Conservation (phyloP, 2,329 filamentous ascomycete genomes). For the Exophiala aquamarina region DNA sequence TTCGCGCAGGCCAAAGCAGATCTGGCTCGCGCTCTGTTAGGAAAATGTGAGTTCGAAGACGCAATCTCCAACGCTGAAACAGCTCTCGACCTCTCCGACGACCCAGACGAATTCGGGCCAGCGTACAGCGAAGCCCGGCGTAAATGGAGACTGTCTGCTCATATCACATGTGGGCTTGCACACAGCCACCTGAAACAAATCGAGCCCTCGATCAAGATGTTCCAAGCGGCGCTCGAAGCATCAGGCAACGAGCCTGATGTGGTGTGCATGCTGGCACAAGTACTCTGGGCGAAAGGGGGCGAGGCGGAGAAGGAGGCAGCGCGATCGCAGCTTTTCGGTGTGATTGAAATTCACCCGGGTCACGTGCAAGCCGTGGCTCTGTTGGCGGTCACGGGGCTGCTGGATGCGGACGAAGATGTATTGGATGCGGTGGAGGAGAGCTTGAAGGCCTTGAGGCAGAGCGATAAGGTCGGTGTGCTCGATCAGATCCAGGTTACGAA, state of each 20-base stretch:
- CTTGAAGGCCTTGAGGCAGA: slow-evolving; percentile 69
- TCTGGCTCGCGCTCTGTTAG: slow-evolving; percentile 78
- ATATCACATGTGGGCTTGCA: slow-evolving; percentile 81
- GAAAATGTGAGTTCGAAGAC: slow-evolving; percentile 61
- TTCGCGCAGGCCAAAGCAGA: slow-evolving; percentile 86
- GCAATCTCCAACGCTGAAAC: slow-evolving; percentile 80
- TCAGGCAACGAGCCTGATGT: slow-evolving; percentile 71
- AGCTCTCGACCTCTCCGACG: slow-evolving; percentile 70
- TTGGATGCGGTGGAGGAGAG: slow-evolving; percentile 79
- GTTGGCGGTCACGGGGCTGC: slow-evolving; percentile 77
- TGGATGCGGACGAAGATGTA: slow-evolving; percentile 77
- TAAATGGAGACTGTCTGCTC: slow-evolving; percentile 76
- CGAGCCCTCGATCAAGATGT: slow-evolving; percentile 72
- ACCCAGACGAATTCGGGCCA: slow-evolving; percentile 69
- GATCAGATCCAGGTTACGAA: slow-evolving; percentile 71
- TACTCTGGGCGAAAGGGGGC: slow-evolving; percentile 86
- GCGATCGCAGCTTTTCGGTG: slow-evolving; percentile 74
- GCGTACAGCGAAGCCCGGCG: slow-evolving; percentile 61
- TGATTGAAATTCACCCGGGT: slow-evolving; percentile 70
- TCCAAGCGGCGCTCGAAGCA: slow-evolving; percentile 76
- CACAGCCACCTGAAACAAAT: slow-evolving; percentile 69
- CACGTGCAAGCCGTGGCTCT: slow-evolving; percentile 80
- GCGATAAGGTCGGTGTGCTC: slow-evolving; percentile 59
- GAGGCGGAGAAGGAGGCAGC: slow-evolving; percentile 73
- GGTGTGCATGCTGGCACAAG: slow-evolving; percentile 82